Conservation (phyloP, 1,284 basidiomycete species). For the Trametes versicolor region DNA sequence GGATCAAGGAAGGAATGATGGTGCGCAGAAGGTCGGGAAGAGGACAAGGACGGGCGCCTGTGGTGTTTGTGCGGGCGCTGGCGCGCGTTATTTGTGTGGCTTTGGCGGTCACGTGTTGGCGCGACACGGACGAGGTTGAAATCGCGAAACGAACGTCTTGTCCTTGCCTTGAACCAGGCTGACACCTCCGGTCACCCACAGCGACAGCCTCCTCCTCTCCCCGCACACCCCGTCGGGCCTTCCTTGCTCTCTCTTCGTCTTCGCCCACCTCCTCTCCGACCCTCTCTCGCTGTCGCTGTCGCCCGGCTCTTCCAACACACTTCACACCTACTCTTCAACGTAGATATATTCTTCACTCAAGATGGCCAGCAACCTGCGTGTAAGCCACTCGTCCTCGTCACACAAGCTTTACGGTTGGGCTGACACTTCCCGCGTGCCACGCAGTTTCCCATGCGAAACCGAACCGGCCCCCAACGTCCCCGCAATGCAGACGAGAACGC, state of each 20-base stretch:
- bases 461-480: conserved; percentile 57
- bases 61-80: conserved; percentile 22
- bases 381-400: conserved; percentile 44
- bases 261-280: conserved; percentile 33
- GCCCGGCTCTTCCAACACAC: conserved; percentile 35
- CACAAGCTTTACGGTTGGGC: conserved; percentile 2
- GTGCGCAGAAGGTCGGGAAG: conserved; percentile 27
- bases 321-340: conserved; percentile 38
- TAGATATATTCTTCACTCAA: conserved; percentile 47
- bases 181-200: conserved; percentile 35
- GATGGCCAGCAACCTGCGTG: conserved; percentile 69
- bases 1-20: conserved; percentile 34
- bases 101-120: conserved; percentile 40
- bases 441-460: conserved; percentile 52
- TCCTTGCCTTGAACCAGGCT: conserved; percentile 40
- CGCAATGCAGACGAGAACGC: conserved; percentile 81
- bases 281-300: conserved; percentile 32
- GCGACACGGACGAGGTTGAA: conserved; percentile 40
- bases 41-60: conserved; percentile 23
- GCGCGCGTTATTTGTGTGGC: conserved; percentile 39
- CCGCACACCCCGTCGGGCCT: conserved; percentile 37
- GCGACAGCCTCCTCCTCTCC: conserved; percentile 33
- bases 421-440: conserved; percentile 15
- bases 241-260: conserved; percentile 34
- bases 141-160: conserved; percentile 40